Conservation (phyloP, 2,329 filamentous ascomycete genomes). For the Sclerotiophoma versabilis region DNA sequence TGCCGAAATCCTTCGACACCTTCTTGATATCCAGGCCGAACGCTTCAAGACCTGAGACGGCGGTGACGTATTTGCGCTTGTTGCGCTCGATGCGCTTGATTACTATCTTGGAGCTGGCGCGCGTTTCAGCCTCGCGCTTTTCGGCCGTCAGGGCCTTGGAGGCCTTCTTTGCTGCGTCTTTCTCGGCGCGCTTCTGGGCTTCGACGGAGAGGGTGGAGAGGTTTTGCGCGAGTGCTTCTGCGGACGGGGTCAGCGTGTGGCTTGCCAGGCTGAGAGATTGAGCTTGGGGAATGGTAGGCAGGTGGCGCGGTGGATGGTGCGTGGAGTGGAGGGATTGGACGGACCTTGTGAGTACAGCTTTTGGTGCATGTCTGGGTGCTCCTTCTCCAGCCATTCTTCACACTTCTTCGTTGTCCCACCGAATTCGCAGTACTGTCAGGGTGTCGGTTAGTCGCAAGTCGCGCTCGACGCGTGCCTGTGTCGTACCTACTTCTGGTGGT, state of each 20-base stretch:
- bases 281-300: too few species aligned
- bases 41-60: slow-evolving; percentile 86
- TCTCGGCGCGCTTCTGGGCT: slow-evolving; percentile 91
- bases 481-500: slow-evolving; percentile 69
- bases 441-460: slow-evolving; percentile 17
- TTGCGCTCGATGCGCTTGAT: slow-evolving; percentile 99
- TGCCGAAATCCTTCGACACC: slow-evolving; percentile 93
- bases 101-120: slow-evolving; percentile 80
- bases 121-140: slow-evolving; percentile 80
- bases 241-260: neutral
- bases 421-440: slow-evolving; percentile 95
- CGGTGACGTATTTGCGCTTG: slow-evolving; percentile 96
- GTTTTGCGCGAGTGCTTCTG: slow-evolving; percentile 76
- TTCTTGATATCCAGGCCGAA: slow-evolving; percentile 96
- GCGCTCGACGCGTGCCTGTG: slow-evolving; percentile 17
- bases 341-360: slow-evolving; percentile 86
- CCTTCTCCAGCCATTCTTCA: slow-evolving; percentile 88
- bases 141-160: slow-evolving; percentile 91
- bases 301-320: too few species aligned
- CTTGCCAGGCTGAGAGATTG: too few species aligned
- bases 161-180: slow-evolving; percentile 96
- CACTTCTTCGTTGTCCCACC: slow-evolving; percentile 96
- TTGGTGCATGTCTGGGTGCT: slow-evolving; percentile 76
- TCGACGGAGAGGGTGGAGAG: slow-evolving; percentile 87
- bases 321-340: slow-evolving; percentile 25